Evolutionary conservation across 163 green algal species (phyloP).

Genomic region (Chlamydomonas reinhardtii): DNA sequence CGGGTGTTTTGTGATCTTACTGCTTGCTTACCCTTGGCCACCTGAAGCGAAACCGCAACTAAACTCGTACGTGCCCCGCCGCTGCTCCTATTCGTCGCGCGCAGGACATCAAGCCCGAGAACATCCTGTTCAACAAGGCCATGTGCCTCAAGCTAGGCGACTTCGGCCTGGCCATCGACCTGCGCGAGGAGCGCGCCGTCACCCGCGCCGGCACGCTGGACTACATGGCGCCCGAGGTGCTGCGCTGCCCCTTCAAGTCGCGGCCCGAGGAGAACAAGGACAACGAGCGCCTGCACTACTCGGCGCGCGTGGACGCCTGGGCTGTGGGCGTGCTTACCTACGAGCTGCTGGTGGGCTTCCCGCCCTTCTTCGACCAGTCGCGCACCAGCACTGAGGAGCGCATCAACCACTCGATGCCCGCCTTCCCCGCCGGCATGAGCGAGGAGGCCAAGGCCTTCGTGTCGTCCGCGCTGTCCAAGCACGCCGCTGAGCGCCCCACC

Average conservation of each 20-base stretch:
- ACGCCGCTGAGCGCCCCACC: conserved; percentile 69
- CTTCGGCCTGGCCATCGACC: conserved; percentile 84
- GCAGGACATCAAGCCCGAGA: conserved; percentile 71
- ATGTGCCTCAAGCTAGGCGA: conserved; percentile 79
- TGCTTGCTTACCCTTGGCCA: too few relatives aligned
- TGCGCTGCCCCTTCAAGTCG: conserved; percentile 87
- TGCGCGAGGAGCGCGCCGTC: conserved; percentile 73
- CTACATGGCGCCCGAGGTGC: conserved; percentile 83
- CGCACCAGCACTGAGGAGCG: conserved; percentile 74
- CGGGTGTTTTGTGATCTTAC: too few relatives aligned
- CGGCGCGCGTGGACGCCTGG: conserved; percentile 83
- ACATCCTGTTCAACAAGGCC: conserved; percentile 75
- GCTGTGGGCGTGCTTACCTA: conserved; percentile 88
- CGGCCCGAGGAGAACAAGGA: conserved; percentile 90
- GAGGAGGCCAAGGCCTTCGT: conserved; percentile 77
- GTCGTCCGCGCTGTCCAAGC: conserved; percentile 74
- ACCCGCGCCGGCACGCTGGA: conserved; percentile 81
- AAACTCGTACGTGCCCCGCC: too few relatives aligned
- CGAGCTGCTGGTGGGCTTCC: conserved; percentile 81
- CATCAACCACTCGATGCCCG: conserved; percentile 72
- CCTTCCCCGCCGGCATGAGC: conserved; percentile 69
- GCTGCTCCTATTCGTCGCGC: too few relatives aligned
- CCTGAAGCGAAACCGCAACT: too few relatives aligned
- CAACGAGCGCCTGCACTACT: conserved; percentile 78
- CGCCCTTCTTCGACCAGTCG: conserved; percentile 73